A percentile compares a stretch with the other conserved stretches of the same genome.
Conservation (phyloP, 1,284 basidiomycete genomes). For the Microbotryum intermedium region DNA sequence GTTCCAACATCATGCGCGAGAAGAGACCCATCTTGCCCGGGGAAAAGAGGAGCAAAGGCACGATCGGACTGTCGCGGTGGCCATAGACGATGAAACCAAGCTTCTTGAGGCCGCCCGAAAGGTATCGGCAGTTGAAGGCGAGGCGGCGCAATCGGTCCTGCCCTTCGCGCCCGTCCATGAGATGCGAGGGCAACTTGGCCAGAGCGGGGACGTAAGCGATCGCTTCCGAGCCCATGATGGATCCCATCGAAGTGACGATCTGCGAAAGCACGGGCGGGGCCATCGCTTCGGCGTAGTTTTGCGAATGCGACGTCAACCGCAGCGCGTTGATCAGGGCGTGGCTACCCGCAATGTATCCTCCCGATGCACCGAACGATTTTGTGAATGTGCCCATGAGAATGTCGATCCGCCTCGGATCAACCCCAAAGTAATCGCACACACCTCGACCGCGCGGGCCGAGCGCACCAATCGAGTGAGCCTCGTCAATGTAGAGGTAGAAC, state of each 20-base stretch:
- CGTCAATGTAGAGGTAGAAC: conserved; percentile 95
- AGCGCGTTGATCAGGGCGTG: conserved; percentile 73
- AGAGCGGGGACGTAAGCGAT: conserved; percentile 48
- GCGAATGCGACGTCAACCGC: conserved; percentile 71
- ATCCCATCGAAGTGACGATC: conserved; percentile 83
- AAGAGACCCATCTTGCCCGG: conserved; percentile 79
- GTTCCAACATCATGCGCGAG: conserved; percentile 76
- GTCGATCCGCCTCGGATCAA: conserved; percentile 74
- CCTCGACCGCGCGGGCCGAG: conserved; percentile 89
- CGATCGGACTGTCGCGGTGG: conserved; percentile 81
- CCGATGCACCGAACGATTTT: conserved; percentile 95
- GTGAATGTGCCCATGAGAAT: conserved; percentile 99
- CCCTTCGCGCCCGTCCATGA: conserved; percentile 77
- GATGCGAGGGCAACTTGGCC: conserved; percentile 58
- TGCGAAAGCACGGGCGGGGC: conserved; percentile 84
- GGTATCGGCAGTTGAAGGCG: conserved; percentile 91
- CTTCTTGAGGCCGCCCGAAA: conserved; percentile 75
- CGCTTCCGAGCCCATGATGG: conserved; percentile 70
- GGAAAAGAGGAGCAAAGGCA: conserved; percentile 86
- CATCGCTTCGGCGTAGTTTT: conserved; percentile 84
- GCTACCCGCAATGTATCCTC: conserved; percentile 85
- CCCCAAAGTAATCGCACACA: conserved; percentile 87
- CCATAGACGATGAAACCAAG: conserved; percentile 97
- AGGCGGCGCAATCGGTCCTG: conserved; percentile 70
- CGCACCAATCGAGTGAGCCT: conserved; percentile 95